Percentiles rank a stretch among this genome's conserved stretches.
These are phyloP conservation scores for Cairneyella variabilis DNA, from an alignment of 495 filamentous ascomycete genomes.

Conservation along the genomic window DNA sequence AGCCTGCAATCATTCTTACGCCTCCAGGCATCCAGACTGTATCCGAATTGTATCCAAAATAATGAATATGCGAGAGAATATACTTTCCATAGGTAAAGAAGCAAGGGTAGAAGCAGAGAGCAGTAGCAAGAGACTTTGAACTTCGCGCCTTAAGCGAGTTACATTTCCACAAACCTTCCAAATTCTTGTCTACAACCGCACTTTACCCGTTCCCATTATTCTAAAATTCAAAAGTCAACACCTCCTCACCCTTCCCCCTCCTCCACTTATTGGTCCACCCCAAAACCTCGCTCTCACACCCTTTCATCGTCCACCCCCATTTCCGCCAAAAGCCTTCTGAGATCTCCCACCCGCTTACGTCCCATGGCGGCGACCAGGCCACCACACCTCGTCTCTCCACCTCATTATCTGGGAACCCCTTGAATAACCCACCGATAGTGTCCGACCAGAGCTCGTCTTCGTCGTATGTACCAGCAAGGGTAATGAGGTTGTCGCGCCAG, in stretches of 20 bases:
- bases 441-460: conserved; percentile 38
- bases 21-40: no score
- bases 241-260: conserved; percentile 34
- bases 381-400: conserved; percentile 34
- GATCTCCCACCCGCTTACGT: conserved; percentile 40
- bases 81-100: no score
- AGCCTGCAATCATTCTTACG: no score
- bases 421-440: conserved; percentile 34
- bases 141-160: no score
- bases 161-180: no score
- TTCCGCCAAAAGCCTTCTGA: conserved; percentile 37
- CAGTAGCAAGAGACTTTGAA: no score
- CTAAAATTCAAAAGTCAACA: conserved; percentile 20
- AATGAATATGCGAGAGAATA: no score
- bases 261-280: conserved; percentile 43
- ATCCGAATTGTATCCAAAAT: no score
- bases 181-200: no score
- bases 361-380: conserved; percentile 38
- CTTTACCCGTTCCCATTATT: no score
- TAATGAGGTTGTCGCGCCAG: conserved; percentile 30
- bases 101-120: no score
- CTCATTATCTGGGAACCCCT: conserved; percentile 35
- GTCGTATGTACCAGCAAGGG: conserved; percentile 31
- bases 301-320: conserved; percentile 37
- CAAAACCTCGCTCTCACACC: conserved; percentile 30